Evolutionary conservation across 306 rosid species (phyloP), one percentile per base, ranked within the genome.

Genomic region (Quercus mongolica): DNA sequence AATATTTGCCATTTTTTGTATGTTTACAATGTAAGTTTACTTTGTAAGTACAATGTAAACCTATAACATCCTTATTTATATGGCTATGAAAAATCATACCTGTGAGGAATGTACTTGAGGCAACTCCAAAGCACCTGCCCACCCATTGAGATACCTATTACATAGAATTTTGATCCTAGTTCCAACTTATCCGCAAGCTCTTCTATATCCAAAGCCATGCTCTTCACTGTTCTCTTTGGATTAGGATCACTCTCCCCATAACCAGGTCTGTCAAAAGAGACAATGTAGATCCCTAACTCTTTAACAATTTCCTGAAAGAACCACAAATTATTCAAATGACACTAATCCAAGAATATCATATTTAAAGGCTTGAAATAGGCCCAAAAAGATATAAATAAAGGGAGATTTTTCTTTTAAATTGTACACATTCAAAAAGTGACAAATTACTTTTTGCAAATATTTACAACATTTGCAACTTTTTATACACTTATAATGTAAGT

Each of bases 231-330:
- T 69, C 90, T 84, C 71, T 90, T 86, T 57, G 98, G 98, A 88
- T 94, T 87, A 7, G 97, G 98, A 81, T 92, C 97, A 49, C 98
- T 94, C 83, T 94, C 99, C 67, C 98, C 98, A 80, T 95, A 91
- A 75, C 99, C 99, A 77, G 98, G 95, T 81, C 91, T 92, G 79
- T 95, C 99, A 57, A 90, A 89, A 46, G 99, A 84, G 58, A 93
- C 84, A 61, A 87, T 19, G 65, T 93, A 93, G 86, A 90, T 3
- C 64, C 98, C 92, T 69, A 88, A 82, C 8, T 83, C 86, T 85
- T 93, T 84, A 69, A 81, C 76, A 73, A 89, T 54, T 63, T 82
- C 93, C 98, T 92, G 86, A 21, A 86, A 79, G 67, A 78, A 58
- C 41, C 38, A 76, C 44, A 57, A 51, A 19, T 26, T 44, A 58